Base-by-base conservation (phyloP, 352 stramenopile species). In the Pythium vanterpoolii region DNA sequence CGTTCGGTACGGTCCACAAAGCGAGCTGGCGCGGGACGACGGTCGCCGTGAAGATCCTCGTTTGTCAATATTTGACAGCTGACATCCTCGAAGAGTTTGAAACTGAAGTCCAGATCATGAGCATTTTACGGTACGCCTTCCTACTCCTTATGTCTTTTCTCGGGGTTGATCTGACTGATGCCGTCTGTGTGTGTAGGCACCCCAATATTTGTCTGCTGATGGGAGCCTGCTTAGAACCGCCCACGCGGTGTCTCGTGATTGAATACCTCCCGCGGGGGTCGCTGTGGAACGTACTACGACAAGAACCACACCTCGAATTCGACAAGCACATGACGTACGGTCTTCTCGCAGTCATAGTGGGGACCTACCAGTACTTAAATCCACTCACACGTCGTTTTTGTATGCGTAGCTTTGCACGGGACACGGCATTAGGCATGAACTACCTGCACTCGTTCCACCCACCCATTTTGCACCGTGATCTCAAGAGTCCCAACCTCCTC, bases 21-120 rank as follows among this genome's bases (percentile, higher is more conserved):
- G 86, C 76, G 1, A 78, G 62, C 11, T 96, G 85, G 81, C 71
- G 83, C 14, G 83, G 82, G 23, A 91, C 81, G 56, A 73, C 75
- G 0, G 84, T 96, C 19, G 86, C 86, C 1, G 81, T 96, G 38
- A 96, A 96, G 68, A 87, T 96, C 40, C 42, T 96, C 26, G 79
- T 93, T 9, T 90, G 79, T 46, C 86, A 95, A 64, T 76, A 93
- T 56, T 55, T 95, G 34, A 93, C 83, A 1, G 68, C 73, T n/a
- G 86, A 95, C 45, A 88, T 95, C 30, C 60, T 95, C 36, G 83
- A 92, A 69, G 85, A 95, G 49, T 95, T 95, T 43, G 85, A 93
- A 56, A 88, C 85, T 1, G 85, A 95, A 66, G 85, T 95, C 56
- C 81, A 95, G 74, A 92, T 95, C 68, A 95, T 95, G 85, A 95